A percentile compares a stretch with the other conserved stretches of the same genome.
phyloP scores from a whole-genome alignment of 257 asterid species.

The Salvia rosmarinus region DNA sequence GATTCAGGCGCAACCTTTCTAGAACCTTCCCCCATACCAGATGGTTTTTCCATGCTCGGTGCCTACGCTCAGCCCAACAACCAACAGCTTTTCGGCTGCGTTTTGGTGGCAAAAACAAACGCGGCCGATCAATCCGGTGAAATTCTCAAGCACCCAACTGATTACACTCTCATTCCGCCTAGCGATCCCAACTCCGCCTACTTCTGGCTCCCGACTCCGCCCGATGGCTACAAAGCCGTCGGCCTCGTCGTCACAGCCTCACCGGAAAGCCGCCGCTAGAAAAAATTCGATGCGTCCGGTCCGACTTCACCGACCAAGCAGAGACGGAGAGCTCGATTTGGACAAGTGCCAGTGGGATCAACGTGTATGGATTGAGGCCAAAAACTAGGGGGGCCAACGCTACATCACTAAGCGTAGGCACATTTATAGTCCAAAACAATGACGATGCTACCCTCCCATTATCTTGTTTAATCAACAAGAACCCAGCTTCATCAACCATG shows the following conservation, averaged over 20 bases:
- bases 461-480: slow-evolving; percentile 67
- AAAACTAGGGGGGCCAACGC: slow-evolving; percentile 55
- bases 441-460: slow-evolving; percentile 31
- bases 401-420: slow-evolving; percentile 50
- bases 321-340: slow-evolving; percentile 68
- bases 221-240: slow-evolving; percentile 66
- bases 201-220: slow-evolving; percentile 79
- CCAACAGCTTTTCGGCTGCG: slow-evolving; percentile 66
- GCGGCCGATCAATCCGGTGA: slow-evolving; percentile 44
- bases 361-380: slow-evolving; percentile 57
- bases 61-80: slow-evolving; percentile 75
- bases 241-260: slow-evolving; percentile 71
- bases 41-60: slow-evolving; percentile 84
- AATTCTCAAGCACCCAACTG: slow-evolving; percentile 61
- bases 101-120: slow-evolving; percentile 62
- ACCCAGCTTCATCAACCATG: slow-evolving; percentile 41
- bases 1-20: slow-evolving; percentile 70
- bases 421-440: slow-evolving; percentile 42
- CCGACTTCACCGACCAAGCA: slow-evolving; percentile 62
- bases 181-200: slow-evolving; percentile 46
- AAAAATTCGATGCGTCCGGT: slow-evolving; percentile 63
- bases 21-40: slow-evolving; percentile 76
- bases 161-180: slow-evolving; percentile 61
- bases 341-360: slow-evolving; percentile 49
- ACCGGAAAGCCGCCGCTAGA: slow-evolving; percentile 68